A percentile compares a stretch with the other conserved stretches of the same genome.
phyloP scores from a whole-genome alignment of 108 stramenopile species.

The Nitzschia sp. region DNA sequence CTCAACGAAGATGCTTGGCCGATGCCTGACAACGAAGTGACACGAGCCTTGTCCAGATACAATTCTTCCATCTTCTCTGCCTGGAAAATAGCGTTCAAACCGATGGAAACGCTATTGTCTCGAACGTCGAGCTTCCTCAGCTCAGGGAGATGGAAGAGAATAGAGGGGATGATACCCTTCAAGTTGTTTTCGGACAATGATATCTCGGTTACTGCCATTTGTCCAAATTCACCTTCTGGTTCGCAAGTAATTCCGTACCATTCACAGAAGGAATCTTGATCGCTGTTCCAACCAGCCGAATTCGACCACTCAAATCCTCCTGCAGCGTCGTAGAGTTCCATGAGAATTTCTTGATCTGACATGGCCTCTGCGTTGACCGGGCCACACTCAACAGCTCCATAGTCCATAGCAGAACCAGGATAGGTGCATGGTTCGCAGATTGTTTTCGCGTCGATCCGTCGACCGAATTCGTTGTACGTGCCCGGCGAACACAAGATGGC shows the following conservation, averaged over 20 bases:
- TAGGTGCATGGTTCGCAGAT: constrained; percentile 57
- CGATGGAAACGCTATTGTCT: constrained; percentile 58
- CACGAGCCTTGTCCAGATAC: constrained; percentile 49
- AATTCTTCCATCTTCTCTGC: constrained; percentile 62
- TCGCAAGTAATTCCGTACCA: constrained; percentile 80
- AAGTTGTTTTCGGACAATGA: constrained; percentile 54
- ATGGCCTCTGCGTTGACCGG: constrained; percentile 37
- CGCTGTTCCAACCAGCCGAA: constrained; percentile 53
- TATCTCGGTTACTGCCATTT: constrained; percentile 49
- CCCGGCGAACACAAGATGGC: constrained; percentile 72
- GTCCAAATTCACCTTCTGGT: constrained; percentile 10
- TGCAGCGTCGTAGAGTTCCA: constrained; percentile 57
- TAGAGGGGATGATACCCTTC: constrained; percentile 53
- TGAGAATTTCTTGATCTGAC: constrained; percentile 33
- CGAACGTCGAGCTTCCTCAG: constrained; percentile 65
- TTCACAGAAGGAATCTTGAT: constrained; percentile 48
- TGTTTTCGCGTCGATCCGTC: constrained; percentile 41
- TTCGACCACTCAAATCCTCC: constrained; percentile 63
- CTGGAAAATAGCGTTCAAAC: constrained; percentile 56
- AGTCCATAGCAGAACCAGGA: constrained; percentile 49
- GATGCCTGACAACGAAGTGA: constrained; percentile 57
- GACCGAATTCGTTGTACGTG: constrained; percentile 69
- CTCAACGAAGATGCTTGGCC: constrained; percentile 42
- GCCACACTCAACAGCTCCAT: constrained; percentile 43
- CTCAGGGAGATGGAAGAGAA: constrained; percentile 58